Base-by-base conservation (phyloP, 2,329 filamentous ascomycete genomes). In the Sporothrix mexicana region DNA sequence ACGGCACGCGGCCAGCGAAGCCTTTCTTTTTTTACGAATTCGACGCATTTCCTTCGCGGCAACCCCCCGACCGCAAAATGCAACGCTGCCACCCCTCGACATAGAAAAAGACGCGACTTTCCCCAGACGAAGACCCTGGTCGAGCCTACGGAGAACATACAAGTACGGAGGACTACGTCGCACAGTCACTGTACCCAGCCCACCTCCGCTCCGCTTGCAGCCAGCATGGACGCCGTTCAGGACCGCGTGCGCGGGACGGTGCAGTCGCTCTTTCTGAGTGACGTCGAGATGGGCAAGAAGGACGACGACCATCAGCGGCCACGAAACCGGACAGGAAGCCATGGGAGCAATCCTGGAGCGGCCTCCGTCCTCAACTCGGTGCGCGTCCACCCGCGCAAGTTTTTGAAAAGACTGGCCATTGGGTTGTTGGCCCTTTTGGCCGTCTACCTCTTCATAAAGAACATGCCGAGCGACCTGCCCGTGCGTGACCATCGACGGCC, bases 401-500 rank as follows among this genome's bases (percentile, higher is more conserved):
- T 82, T 9, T 75, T 89, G 70, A 87, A 86, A 78, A 87, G 90
- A 68, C 77, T 90, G 45, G 78, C 84, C 15, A 72, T 88, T 5
- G 83, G 82, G 49, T 69, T 86, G 4, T 71, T 87, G 64, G 82
- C 86, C 47, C 80, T 86, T 64, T 78, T 86, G 49, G 78, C 86
- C 41, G 74, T 93, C 25, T 92, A 91, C 79, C 81, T 93, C 74
- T 88, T 93, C 78, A 81, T 91, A 78, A 86, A 87, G 76, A 88
- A 91, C 78, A 87, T 92, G 72, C 90, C 90, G 9, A 79, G 82
- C 76, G 77, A 82, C 74, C 76, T 85, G 74, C 79, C 82, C 36
- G 76, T 82, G 66, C 79, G 80, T 43, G 80, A 80, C 72, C 81
- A 79, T 74, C 82, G 81, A 62, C 83, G 80, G 36, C 83, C 84